A percentile compares a stretch with the other conserved stretches of the same genome.
These are phyloP conservation scores for Blumeria hordei DNA, from an alignment of 2,329 filamentous ascomycete genomes.

Conservation along the genomic window DNA sequence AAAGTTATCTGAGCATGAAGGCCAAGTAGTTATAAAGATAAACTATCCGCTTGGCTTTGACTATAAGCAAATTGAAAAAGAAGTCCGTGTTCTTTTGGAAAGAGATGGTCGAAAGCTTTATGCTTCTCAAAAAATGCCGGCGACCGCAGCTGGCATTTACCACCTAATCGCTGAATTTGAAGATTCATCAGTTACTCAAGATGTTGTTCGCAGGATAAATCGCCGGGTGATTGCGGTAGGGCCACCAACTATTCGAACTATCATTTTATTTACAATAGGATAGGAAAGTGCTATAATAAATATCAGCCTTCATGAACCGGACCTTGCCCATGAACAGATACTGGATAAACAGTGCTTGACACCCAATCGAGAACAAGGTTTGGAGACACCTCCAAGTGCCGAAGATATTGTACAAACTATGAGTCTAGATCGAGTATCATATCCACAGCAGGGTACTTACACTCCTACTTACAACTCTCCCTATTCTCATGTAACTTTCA, in stretches of 20 bases:
- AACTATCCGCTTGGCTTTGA: slow-evolving; percentile 12
- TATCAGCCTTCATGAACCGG: slow-evolving; percentile 1
- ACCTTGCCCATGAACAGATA: not conserved
- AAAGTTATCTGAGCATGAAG: slow-evolving; percentile 23
- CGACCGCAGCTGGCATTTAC: not conserved
- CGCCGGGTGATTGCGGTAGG: not conserved
- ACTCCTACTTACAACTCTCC: not conserved
- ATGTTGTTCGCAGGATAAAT: not conserved
- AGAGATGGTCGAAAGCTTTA: slow-evolving; percentile 24
- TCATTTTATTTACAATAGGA: not conserved
- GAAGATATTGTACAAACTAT: not conserved
- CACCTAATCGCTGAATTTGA: slow-evolving; percentile 4
- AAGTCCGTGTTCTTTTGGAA: slow-evolving; percentile 21
- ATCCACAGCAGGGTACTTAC: not conserved
- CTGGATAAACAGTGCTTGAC: not conserved
- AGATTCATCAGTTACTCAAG: slow-evolving; percentile 1
- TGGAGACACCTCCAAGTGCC: not conserved
- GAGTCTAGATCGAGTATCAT: not conserved
- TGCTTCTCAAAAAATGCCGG: slow-evolving; percentile 19
- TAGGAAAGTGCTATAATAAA: not conserved
- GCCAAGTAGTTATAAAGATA: slow-evolving; percentile 28
- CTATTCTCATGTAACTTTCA: not conserved
- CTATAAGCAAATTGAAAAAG: slow-evolving; percentile 12
- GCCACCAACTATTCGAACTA: not conserved
- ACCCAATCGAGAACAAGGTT: not conserved